Evolutionary conservation across 768 basidiomycete species (phyloP).

Genomic region (Leccinum obscurum): DNA sequence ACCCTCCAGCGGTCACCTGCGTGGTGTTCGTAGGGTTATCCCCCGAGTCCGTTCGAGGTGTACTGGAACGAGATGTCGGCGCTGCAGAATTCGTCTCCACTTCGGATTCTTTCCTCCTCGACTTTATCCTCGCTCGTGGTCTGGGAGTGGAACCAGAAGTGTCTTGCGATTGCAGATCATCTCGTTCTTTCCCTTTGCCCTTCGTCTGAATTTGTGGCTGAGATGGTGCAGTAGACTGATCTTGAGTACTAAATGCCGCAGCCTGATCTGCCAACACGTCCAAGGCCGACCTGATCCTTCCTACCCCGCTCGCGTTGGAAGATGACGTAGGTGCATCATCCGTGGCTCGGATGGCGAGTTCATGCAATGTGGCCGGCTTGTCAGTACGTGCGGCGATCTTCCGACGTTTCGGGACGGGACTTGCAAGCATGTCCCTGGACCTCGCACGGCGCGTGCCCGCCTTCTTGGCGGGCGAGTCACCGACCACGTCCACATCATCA

Average conservation of each 20-base stretch:
- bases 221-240: slow-evolving; percentile 17
- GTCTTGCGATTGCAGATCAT: slow-evolving; percentile 2
- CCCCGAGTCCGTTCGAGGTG: slow-evolving; percentile 18
- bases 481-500: slow-evolving; percentile 26
- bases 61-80: slow-evolving; percentile 14
- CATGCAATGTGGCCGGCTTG: slow-evolving; percentile 11
- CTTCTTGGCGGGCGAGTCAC: slow-evolving; percentile 20
- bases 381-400: slow-evolving; percentile 21
- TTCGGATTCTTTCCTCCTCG: slow-evolving; percentile 9
- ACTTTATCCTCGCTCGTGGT: slow-evolving; percentile 12
- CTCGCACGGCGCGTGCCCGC: slow-evolving; percentile 32
- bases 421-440: slow-evolving; percentile 27
- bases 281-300: slow-evolving; percentile 51
- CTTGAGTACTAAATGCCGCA: slow-evolving; percentile 48
- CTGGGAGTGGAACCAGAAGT: slow-evolving; percentile 3
- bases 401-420: slow-evolving; percentile 42
- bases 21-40: slow-evolving; percentile 1
- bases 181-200: slow-evolving; percentile 27
- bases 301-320: slow-evolving; percentile 3
- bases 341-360: slow-evolving; percentile 2
- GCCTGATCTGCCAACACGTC: slow-evolving; percentile 78
- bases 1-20: not conserved
- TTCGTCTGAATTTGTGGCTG: slow-evolving; percentile 5
- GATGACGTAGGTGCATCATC: slow-evolving; percentile 2
- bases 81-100: slow-evolving; percentile 4